phyloP scores from a whole-genome alignment of 441 rosid genomes.

The Jatropha podagrica region DNA sequence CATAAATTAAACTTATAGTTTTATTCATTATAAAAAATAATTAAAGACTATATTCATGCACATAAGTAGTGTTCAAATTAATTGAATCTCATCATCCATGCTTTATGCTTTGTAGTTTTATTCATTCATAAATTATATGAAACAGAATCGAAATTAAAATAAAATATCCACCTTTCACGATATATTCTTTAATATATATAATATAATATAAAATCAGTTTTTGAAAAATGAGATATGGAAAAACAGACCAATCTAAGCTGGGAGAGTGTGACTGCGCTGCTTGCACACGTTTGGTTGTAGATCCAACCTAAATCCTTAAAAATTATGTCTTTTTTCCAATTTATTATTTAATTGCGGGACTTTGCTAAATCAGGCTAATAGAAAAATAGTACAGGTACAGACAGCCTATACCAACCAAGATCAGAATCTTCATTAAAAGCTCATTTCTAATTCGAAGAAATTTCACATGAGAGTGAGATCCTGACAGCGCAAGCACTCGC shows the following conservation, averaged over 20 bases:
- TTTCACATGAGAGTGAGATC: neutral
- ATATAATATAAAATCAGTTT: too few species aligned
- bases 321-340: neutral
- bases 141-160: neutral
- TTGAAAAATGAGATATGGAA: neutral
- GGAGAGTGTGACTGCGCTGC: conserved; percentile 1
- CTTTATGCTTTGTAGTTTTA: neutral
- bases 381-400: neutral
- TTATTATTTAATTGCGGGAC: neutral
- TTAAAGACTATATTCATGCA: too few species aligned
- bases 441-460: neutral
- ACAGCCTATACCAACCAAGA: neutral
- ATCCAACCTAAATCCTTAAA: neutral
- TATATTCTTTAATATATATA: too few species aligned
- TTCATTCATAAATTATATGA: neutral
- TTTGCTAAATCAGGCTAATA: too few species aligned
- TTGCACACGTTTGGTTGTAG: conserved; percentile 15
- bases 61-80: neutral
- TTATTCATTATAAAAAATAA: too few species aligned
- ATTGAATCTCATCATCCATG: neutral
- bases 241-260: conserved; percentile 9
- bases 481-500: neutral
- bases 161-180: neutral
- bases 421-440: neutral
- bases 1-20: too few species aligned